Base-by-base conservation (phyloP, 139 green algal genomes). In the Chlamydomonas incerta region DNA sequence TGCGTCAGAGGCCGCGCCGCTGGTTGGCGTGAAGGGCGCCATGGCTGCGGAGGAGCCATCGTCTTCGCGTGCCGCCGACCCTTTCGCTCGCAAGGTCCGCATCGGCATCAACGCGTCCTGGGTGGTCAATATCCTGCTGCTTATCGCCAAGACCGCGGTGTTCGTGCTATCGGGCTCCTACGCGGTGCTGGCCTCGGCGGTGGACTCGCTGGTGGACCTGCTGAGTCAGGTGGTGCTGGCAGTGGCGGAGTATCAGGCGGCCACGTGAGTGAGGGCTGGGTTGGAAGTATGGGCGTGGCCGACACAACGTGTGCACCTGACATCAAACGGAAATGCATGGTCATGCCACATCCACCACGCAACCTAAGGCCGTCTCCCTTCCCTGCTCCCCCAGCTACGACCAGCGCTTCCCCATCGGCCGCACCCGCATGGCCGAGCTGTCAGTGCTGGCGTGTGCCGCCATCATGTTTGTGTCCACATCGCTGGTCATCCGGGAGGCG, bases 201-300 rank as follows among this genome's bases (percentile, higher is more conserved):
- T 94, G 0, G 95, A 97, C 82, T 93, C 87, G 26, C 71, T 93
- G 34, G 92, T 96, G 5, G 95, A 97, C 69, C 88, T 96, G 29
- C 76, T 90, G 28, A 92, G 71, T 41, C 93, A 96, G 81, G 71
- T 91, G n/a, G 94, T 96, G 9, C 90, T 96, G 35, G 89, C 90
- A 23, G 63, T 94, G 41, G 91, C 92, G 58, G 93, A 95, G 60
- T 88, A 75, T 31, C 79, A 85, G 79, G 63, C 26, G 26, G 13
- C 62, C 26, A 83, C 35, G 76, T 73, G n/a, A 11, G 66, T 20
- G 18, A 11, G 13, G 52, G 13, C 52, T 11, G 52, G 13, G 15
- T 58, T 11, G 13, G 52, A 23, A 15, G 52, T 15, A 58, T 58
- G 52, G 52, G 52, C 52, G 13, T 23, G 52, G 52, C 13, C 52